Evolutionary conservation across 306 rosid species (phyloP), one percentile per base, ranked within the genome.

Genomic region (Potentilla sterilis): DNA sequence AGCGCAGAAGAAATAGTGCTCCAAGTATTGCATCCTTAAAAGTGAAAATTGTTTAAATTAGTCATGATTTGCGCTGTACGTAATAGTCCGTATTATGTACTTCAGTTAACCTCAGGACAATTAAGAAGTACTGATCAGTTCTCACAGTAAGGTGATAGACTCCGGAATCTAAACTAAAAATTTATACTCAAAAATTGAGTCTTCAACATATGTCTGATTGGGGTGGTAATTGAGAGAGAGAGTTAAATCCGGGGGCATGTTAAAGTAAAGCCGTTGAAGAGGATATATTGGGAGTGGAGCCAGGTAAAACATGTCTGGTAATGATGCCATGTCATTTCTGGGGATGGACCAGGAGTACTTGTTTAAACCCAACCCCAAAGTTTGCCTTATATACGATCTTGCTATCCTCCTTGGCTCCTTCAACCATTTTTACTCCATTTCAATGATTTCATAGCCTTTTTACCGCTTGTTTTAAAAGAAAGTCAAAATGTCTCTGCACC

Each of bases 281-380:
- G 70, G 77, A 73, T 67, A 75, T 73, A 67, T 61, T 0, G 76
- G 41, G 58, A 76, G 38, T 67, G 73, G 87, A 77, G 85, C 83
- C 63, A 64, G 70, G 70, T 18, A 69, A 69, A 66, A 83, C 86
- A 78, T 80, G 91, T 88, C 82, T 73, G 89, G 87, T 85, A 72
- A 40, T 16, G 38, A 9, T 72, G 67, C 67, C 76, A 80, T 40
- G 80, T 86, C 86, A 80, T 11, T 32, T 4, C 40, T 79, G 38
- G 67, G 44, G 68, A 70, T 79, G 52, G 72, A 52, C 67, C 40
- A 34, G 68, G 80, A 46, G 63, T 35, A 34, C 63, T 19, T 19
- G 48, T 2, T 70, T 70, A 4, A 9, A 16, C 47, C 37, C 28
- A 12, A 28, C 13, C 58, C 43, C 28, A 10, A 8, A 7, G 28